Conservation (phyloP, 257 asterid genomes). For the Capsicum rhomboideum region DNA sequence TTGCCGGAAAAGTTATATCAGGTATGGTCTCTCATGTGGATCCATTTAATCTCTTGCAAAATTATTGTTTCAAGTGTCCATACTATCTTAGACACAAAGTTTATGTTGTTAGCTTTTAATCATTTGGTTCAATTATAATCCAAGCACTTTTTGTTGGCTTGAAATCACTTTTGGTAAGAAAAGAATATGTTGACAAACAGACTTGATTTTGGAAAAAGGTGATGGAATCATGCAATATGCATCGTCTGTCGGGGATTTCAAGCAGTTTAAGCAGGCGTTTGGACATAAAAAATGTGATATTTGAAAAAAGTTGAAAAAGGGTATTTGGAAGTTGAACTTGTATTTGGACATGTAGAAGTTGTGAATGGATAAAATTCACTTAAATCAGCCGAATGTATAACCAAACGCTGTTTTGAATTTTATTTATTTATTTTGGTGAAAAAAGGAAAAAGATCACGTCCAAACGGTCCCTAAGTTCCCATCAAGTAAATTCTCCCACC, state of each 20-base stretch:
- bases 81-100: not conserved
- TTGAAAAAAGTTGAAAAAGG: not conserved
- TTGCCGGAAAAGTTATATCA: slow-evolving; percentile 62
- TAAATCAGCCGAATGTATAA: not conserved
- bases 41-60: not conserved
- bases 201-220: not conserved
- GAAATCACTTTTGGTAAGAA: not conserved
- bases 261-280: not conserved
- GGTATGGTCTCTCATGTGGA: slow-evolving; percentile 30
- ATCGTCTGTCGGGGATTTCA: not conserved
- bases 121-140: not conserved
- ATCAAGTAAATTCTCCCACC: not conserved
- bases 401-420: not conserved
- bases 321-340: not conserved
- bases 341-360: not conserved
- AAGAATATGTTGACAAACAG: not conserved
- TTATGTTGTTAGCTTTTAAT: not conserved
- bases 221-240: not conserved
- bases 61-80: not conserved
- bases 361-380: not conserved
- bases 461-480: not conserved
- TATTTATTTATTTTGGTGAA: too few relatives aligned
- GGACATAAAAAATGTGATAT: not conserved
- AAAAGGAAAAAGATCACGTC: not conserved
- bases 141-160: not conserved